Base-by-base conservation (phyloP, 176 grass and related monocot species). In the Echinochloa phyllopogon region DNA sequence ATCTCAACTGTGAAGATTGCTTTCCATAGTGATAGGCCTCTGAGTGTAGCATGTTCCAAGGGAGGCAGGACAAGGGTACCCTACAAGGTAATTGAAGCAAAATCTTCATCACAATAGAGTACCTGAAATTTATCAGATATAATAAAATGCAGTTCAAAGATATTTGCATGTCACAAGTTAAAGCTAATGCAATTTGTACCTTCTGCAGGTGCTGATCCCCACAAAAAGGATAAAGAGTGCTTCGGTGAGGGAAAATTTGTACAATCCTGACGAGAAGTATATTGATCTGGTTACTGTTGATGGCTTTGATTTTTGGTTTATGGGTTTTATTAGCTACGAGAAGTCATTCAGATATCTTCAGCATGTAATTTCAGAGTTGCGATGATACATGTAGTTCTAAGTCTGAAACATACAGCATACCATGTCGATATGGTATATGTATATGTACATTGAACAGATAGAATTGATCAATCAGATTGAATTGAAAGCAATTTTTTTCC, bases 251-350 rank as follows among this genome's bases (percentile, higher is more conserved):
- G 89, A 83, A 76, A 93, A 95, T 81, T 23, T 86, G 45, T 86
- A 85, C 65, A 93, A 95, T 55, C 91, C 96, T 36, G 83, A 95
- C 38, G 87, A 98, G 53, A 98, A 98, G 83, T 95, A 98, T 51
- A 81, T 94, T 18, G 89, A 94, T 75, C 65, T 98, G 81, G 83
- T 94, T 51, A 98, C 95, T 12, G 59, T 86, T 68, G 95, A 98
- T 23, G 91, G 79, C 10, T 98, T 95, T 33, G 93, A 95, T 81
- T 95, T 98, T 77, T 98, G 95, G 95, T 98, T 98, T 77, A 98
- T 92, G 82, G 91, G 87, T 45, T 98, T 93, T 79, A 43, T 93
- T 37, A 93, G 89, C 66, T 87, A 81, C 38, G 62, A 77, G 73
- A 93, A 79, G 76, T 93, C 91, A 71, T 88, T 90, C 65, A 91